These are phyloP conservation scores for Capsicum rhomboideum DNA, from an alignment of 257 asterid species.

Conservation along the genomic window DNA sequence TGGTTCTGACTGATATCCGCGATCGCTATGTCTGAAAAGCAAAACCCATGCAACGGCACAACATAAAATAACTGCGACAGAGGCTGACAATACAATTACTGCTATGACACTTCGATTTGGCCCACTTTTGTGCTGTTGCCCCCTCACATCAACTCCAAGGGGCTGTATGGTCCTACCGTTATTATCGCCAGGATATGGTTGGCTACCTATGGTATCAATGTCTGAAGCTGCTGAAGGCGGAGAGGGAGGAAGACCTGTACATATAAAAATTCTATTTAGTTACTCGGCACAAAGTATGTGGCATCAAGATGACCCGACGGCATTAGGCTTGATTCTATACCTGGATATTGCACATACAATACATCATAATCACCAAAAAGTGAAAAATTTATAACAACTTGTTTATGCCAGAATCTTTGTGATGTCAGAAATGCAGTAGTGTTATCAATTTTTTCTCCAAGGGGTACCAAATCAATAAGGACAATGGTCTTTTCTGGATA, in stretches of 20 bases:
- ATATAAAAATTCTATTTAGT: constrained; percentile 2
- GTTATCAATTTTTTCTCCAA: constrained; percentile 56
- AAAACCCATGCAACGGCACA: constrained; percentile 59
- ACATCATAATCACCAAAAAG: constrained; percentile 78
- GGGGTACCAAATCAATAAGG: constrained; percentile 74
- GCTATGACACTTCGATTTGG: constrained; percentile 49
- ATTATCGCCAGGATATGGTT: constrained; percentile 63
- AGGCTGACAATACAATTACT: constrained; percentile 53
- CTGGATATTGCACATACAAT: constrained; percentile 83
- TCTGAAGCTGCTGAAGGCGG: constrained; percentile 79
- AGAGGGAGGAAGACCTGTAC: constrained; percentile 85
- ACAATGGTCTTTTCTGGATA: constrained; percentile 73
- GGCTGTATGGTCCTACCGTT: constrained; percentile 60
- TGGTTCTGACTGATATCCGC: constrained; percentile 26
- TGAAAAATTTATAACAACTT: constrained; percentile 48
- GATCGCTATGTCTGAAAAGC: constrained; percentile 35
- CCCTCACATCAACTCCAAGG: constrained; percentile 69
- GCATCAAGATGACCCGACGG: background rate
- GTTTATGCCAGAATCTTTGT: constrained; percentile 74
- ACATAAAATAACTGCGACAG: constrained; percentile 39
- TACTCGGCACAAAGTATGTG: background rate
- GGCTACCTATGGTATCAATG: constrained; percentile 41
- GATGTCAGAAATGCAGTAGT: constrained; percentile 53
- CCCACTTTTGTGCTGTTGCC: constrained; percentile 45
- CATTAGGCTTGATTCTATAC: constrained; percentile 20